These are phyloP conservation scores for Trametes cubensis DNA, from an alignment of 768 basidiomycete genomes.

Conservation along the genomic window DNA sequence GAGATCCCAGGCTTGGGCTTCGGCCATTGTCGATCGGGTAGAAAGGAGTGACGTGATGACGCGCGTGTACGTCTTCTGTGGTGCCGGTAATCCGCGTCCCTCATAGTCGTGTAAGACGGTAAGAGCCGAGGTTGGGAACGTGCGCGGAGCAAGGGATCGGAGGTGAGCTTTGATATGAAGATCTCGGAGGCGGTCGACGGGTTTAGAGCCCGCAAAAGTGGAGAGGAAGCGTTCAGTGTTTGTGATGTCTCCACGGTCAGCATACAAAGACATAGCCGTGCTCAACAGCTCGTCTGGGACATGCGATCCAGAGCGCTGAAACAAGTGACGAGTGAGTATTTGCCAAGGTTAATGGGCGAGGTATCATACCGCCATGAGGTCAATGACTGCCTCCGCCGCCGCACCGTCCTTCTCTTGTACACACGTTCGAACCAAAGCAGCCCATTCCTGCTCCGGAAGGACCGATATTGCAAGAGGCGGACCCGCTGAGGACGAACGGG, in stretches of 20 bases:
- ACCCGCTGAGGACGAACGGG: background rate
- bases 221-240: conserved; percentile 42
- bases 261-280: conserved; percentile 51
- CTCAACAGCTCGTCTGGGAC: conserved; percentile 50
- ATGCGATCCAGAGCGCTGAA: conserved; percentile 45
- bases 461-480: background rate
- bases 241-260: conserved; percentile 46
- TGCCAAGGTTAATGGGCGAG: background rate
- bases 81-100: conserved; percentile 56
- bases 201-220: conserved; percentile 31
- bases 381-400: conserved; percentile 52
- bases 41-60: conserved; percentile 63
- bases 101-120: conserved; percentile 75
- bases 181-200: conserved; percentile 62
- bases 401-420: conserved; percentile 42
- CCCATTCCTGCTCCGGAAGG: conserved; percentile 19
- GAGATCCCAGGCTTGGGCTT: conserved; percentile 90
- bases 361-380: conserved; percentile 52
- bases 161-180: conserved; percentile 74
- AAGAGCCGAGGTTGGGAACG: conserved; percentile 65
- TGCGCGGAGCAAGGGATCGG: conserved; percentile 46
- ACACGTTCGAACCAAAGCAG: conserved; percentile 21
- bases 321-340: too few species aligned
- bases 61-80: conserved; percentile 74
- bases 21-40: conserved; percentile 45